Percentiles rank a stretch among this genome's conserved stretches.
Evolutionary conservation across 1,284 basidiomycete genomes (phyloP).

Genomic region (Naganishia sp.): DNA sequence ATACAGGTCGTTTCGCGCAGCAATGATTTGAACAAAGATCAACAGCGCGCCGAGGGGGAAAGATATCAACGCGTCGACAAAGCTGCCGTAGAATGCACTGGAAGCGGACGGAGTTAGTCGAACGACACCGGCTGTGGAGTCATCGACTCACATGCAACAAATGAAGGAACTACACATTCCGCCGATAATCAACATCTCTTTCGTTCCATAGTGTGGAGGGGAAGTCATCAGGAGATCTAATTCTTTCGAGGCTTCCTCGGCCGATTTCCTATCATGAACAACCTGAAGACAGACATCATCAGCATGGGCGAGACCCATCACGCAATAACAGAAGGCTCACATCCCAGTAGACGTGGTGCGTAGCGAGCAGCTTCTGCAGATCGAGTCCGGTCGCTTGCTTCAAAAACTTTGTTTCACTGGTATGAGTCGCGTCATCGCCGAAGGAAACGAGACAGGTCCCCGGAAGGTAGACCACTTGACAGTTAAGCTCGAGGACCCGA

Average conservation of each 20-base stretch:
- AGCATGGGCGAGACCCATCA: not conserved
- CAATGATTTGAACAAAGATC: conserved; percentile 71
- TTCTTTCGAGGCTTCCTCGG: conserved; percentile 71
- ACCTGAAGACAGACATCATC: conserved; percentile 57
- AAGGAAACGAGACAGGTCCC: conserved; percentile 80
- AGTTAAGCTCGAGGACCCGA: conserved; percentile 77
- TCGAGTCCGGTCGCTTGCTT: conserved; percentile 73
- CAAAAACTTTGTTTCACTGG: conserved; percentile 81
- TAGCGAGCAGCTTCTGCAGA: conserved; percentile 73
- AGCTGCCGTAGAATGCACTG: conserved; percentile 70
- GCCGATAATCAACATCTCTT: conserved; percentile 72
- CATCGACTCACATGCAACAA: conserved; percentile 50
- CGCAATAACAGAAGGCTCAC: conserved; percentile 50
- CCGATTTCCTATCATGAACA: conserved; percentile 81
- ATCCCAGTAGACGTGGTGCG: conserved; percentile 79
- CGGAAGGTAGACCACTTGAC: conserved; percentile 83
- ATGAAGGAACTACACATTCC: conserved; percentile 81
- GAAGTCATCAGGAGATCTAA: conserved; percentile 73
- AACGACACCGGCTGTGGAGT: no score
- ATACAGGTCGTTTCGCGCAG: conserved; percentile 77
- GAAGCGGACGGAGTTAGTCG: conserved; percentile 38
- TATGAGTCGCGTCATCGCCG: conserved; percentile 78
- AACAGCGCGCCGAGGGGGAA: conserved; percentile 80
- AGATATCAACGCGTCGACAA: conserved; percentile 74
- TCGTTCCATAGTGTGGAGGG: conserved; percentile 64